A percentile compares a stretch with the other conserved stretches of the same genome.
Evolutionary conservation across 2,329 filamentous ascomycete genomes (phyloP).

Genomic region (Talaromyces sp.): DNA sequence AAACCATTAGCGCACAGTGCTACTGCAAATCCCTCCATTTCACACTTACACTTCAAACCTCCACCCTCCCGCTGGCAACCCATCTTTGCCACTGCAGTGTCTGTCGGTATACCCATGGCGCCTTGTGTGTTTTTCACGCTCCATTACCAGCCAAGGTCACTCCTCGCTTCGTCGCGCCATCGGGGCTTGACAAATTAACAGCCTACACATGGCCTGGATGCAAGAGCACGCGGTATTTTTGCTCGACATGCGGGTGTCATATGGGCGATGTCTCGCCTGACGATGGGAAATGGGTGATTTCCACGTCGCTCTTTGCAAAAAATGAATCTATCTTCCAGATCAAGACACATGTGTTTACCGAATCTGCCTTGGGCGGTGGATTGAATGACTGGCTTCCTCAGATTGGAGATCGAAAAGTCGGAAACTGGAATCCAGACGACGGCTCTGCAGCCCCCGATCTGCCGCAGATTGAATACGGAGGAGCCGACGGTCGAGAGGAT

Average conservation of each 20-base stretch:
- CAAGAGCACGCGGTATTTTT: not conserved
- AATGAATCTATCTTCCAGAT: not conserved
- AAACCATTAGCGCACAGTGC: not conserved
- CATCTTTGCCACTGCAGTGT: not conserved
- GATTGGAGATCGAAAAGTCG: not conserved
- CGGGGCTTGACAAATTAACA: not conserved
- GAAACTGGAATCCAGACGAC: not conserved
- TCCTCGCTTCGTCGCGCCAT: not conserved
- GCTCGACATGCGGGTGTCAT: not conserved
- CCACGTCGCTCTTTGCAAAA: not conserved
- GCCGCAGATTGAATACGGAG: not conserved
- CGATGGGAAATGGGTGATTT: not conserved
- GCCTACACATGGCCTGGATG: not conserved
- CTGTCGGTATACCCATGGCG: not conserved
- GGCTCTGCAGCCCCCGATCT: not conserved
- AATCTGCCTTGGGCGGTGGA: not conserved
- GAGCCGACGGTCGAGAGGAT: not conserved
- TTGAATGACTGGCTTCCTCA: not conserved
- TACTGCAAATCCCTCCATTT: not conserved
- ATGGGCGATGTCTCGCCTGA: not conserved
- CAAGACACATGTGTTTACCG: not conserved
- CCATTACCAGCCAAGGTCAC: not conserved
- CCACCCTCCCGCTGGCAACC: not conserved
- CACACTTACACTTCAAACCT: not conserved
- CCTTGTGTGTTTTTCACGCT: not conserved